These are phyloP conservation scores for Ilex paraguariensis DNA, from an alignment of 305 asterid species.

Conservation along the genomic window DNA sequence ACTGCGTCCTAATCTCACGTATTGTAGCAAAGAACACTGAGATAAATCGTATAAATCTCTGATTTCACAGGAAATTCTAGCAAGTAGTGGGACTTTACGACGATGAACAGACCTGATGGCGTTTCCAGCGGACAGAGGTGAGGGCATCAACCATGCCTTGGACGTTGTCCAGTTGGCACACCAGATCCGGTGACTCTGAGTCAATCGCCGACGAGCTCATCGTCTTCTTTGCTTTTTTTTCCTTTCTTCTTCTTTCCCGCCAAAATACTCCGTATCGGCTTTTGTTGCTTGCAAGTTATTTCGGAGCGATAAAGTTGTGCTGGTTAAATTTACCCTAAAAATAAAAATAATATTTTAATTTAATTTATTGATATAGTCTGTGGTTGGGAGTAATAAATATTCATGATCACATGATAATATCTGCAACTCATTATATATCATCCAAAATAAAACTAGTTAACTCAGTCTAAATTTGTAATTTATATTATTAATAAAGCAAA, in stretches of 20 bases:
- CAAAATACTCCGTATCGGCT: slow-evolving; percentile 15
- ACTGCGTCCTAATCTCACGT: slow-evolving; percentile 61
- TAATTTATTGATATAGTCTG: too few relatives aligned
- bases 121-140: slow-evolving; percentile 91
- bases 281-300: too few relatives aligned
- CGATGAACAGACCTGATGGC: slow-evolving; percentile 49
- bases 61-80: not conserved
- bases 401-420: too few relatives aligned
- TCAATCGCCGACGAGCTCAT: slow-evolving; percentile 70
- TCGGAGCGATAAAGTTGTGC: too few relatives aligned
- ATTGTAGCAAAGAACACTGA: slow-evolving; percentile 1
- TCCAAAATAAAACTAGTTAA: too few relatives aligned
- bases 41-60: not conserved
- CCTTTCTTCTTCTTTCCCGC: slow-evolving; percentile 43
- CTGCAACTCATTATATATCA: too few relatives aligned
- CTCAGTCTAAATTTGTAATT: too few relatives aligned
- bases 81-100: not conserved
- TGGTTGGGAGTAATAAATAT: too few relatives aligned
- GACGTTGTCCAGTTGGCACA: slow-evolving; percentile 78
- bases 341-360: too few relatives aligned
- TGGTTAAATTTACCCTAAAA: too few relatives aligned
- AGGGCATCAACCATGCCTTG: slow-evolving; percentile 94
- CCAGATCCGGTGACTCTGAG: slow-evolving; percentile 45
- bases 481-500: too few relatives aligned
- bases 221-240: slow-evolving; percentile 4